Percentiles rank a stretch among this genome's conserved stretches.
Conservation (phyloP, 1,139 yeast species). For the Magnusiomyces magnusii region DNA sequence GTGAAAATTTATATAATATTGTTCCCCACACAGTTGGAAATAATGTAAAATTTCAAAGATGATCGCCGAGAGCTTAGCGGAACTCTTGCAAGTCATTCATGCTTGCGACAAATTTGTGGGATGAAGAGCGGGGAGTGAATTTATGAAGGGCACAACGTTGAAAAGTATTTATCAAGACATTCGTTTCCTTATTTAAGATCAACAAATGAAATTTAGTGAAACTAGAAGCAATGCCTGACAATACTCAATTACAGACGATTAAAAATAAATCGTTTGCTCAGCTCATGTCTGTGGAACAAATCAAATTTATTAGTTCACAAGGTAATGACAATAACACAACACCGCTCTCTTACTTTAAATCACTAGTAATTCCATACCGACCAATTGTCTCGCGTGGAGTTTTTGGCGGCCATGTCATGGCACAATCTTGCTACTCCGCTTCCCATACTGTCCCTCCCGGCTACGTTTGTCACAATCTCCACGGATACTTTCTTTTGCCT, state of each 20-base stretch:
- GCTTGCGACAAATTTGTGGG: too few relatives aligned
- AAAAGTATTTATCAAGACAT: neutral
- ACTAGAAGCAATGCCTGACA: neutral
- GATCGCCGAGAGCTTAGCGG: too few relatives aligned
- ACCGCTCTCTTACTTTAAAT: slow-evolving; percentile 20
- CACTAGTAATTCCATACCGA: slow-evolving; percentile 23
- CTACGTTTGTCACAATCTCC: slow-evolving; percentile 26
- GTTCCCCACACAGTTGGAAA: neutral
- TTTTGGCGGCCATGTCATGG: slow-evolving; percentile 32
- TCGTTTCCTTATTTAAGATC: too few relatives aligned
- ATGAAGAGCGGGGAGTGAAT: too few relatives aligned
- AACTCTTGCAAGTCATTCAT: too few relatives aligned
- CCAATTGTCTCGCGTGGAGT: slow-evolving; percentile 28
- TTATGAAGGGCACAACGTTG: too few relatives aligned
- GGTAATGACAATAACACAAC: neutral
- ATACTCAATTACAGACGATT: slow-evolving; percentile 6
- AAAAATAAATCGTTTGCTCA: slow-evolving; percentile 23
- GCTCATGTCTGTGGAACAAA: slow-evolving; percentile 22
- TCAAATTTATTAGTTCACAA: slow-evolving; percentile 18
- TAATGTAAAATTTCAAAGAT: too few relatives aligned
- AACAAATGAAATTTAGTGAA: neutral
- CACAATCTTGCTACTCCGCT: slow-evolving; percentile 28
- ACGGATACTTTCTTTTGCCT: slow-evolving; percentile 31
- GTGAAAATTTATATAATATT: neutral
- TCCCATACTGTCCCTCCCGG: slow-evolving; percentile 23